These are phyloP conservation scores for Blastocystis sp. DNA, from an alignment of 352 stramenopile species.

Conservation along the genomic window DNA sequence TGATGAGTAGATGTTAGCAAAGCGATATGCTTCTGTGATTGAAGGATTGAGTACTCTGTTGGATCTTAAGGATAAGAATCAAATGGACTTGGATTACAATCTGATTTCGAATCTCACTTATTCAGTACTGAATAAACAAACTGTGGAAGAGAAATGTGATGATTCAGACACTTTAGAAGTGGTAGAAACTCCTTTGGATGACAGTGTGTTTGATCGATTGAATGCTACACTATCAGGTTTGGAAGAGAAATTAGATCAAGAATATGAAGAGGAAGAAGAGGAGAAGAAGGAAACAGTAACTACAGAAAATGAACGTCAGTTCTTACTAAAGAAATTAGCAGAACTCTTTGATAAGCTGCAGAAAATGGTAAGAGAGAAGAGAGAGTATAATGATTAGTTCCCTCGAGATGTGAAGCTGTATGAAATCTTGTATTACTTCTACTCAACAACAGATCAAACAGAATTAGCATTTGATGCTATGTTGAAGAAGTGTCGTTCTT, in stretches of 20 bases:
- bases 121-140: background rate
- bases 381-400: background rate
- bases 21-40: conserved; percentile 36
- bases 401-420: conserved; percentile 53
- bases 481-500: conserved; percentile 53
- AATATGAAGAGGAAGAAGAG: conserved; percentile 13
- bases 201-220: background rate
- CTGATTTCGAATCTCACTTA: conserved; percentile 5
- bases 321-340: conserved; percentile 39
- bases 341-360: conserved; percentile 37
- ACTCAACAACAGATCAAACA: background rate
- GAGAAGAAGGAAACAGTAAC: background rate
- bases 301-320: background rate
- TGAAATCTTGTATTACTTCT: conserved; percentile 47
- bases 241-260: conserved; percentile 19
- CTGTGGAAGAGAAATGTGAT: background rate
- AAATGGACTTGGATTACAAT: conserved; percentile 32
- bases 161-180: background rate
- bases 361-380: background rate
- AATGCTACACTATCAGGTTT: background rate
- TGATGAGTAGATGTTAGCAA: conserved; percentile 29
- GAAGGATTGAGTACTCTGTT: conserved; percentile 35
- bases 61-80: conserved; percentile 17
- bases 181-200: background rate
- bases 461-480: conserved; percentile 12